These are phyloP conservation scores for Umbelopsis ramanniana DNA, from an alignment of 192 early-diverging fungal genomes.

Conservation along the genomic window DNA sequence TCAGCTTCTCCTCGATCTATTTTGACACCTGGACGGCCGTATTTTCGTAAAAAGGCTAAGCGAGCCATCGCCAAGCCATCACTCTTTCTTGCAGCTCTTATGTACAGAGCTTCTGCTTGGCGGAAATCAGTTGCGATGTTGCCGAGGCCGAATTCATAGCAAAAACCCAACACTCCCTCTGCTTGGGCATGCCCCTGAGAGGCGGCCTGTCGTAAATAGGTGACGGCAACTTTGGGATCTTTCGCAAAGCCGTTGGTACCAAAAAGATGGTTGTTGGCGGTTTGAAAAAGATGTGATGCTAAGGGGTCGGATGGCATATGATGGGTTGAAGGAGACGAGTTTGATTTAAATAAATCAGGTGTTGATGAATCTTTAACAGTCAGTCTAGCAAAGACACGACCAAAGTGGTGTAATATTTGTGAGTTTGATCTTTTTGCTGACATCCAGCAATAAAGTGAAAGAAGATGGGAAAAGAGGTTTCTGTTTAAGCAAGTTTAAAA, in stretches of 20 bases:
- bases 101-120: slow-evolving; percentile 68
- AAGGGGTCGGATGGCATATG: slow-evolving; percentile 5
- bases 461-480: neutral
- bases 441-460: slow-evolving; percentile 13
- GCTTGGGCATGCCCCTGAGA: slow-evolving; percentile 46
- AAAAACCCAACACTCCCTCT: slow-evolving; percentile 76
- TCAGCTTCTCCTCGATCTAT: slow-evolving; percentile 84
- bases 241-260: slow-evolving; percentile 47
- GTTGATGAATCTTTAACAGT: slow-evolving; percentile 14
- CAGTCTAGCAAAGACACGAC: slow-evolving; percentile 17
- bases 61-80: slow-evolving; percentile 71
- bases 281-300: slow-evolving; percentile 31
- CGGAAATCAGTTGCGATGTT: slow-evolving; percentile 58
- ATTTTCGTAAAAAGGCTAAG: slow-evolving; percentile 77
- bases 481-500: neutral
- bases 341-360: neutral
- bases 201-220: slow-evolving; percentile 56
- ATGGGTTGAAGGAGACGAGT: neutral
- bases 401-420: slow-evolving; percentile 16
- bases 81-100: slow-evolving; percentile 61
- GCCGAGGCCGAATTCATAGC: slow-evolving; percentile 86
- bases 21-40: slow-evolving; percentile 77
- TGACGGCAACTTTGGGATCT: slow-evolving; percentile 54
- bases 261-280: slow-evolving; percentile 50
- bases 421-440: slow-evolving; percentile 21